Evolutionary conservation across 176 grass and related monocot genomes (phyloP).

Genomic region (Carex parvula): DNA sequence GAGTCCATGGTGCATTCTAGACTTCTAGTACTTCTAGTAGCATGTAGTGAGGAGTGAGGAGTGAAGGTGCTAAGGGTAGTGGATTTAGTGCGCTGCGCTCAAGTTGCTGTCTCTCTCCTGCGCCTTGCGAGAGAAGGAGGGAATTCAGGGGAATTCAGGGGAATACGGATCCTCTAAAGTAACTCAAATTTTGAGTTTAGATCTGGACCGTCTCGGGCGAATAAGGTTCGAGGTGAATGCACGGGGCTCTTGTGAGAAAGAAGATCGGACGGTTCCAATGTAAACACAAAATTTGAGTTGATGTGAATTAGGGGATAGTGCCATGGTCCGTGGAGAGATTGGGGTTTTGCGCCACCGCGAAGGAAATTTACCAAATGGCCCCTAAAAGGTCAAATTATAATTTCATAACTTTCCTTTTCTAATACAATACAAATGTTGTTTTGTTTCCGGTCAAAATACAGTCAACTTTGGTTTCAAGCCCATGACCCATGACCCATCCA

Average conservation of each 20-base stretch:
- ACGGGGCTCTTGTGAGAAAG: no score
- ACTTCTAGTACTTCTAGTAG: neutral
- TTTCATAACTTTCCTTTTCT: no score
- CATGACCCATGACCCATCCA: no score
- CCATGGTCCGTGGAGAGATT: neutral
- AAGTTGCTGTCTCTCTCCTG: neutral
- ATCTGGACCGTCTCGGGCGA: no score
- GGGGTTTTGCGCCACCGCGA: conserved; percentile 5
- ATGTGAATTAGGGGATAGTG: neutral
- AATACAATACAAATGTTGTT: no score
- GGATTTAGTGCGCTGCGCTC: neutral
- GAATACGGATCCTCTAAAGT: no score
- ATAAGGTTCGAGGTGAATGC: no score
- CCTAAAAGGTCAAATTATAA: neutral
- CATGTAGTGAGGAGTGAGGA: neutral
- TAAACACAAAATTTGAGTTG: no score
- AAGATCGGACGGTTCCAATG: no score
- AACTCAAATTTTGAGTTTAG: no score
- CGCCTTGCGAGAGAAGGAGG: neutral
- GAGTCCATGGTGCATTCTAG: conserved; percentile 29
- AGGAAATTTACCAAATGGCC: neutral
- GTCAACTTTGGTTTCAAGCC: no score
- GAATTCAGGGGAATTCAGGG: neutral
- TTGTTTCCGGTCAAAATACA: no score
- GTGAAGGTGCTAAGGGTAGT: neutral